Conservation (phyloP, 345 rosid genomes). For the Murraya koenigii region DNA sequence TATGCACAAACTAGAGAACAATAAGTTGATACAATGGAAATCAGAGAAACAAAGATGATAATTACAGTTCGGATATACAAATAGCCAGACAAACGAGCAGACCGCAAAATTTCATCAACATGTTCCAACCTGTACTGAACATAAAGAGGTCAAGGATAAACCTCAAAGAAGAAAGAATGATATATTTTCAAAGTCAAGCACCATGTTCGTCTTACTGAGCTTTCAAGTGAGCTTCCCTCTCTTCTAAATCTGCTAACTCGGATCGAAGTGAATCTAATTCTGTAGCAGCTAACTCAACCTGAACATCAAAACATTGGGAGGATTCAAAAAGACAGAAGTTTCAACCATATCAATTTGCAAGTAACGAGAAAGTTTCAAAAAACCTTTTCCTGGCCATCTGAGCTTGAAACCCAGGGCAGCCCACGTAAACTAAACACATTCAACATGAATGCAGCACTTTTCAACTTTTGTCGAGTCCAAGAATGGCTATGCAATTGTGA, state of each 20-base stretch:
- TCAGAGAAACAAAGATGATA: constrained; percentile 3
- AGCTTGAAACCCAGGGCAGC: constrained; percentile 66
- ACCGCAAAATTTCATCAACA: constrained; percentile 84
- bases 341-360: constrained; percentile 10
- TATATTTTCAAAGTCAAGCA: constrained; percentile 3
- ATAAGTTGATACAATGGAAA: constrained; percentile 12
- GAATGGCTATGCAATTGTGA: constrained; percentile 25
- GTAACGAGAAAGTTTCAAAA: constrained; percentile 2
- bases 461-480: constrained; percentile 47
- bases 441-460: constrained; percentile 66
- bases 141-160: neutral
- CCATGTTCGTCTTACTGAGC: constrained; percentile 65
- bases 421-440: constrained; percentile 69
- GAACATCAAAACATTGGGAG: constrained; percentile 14
- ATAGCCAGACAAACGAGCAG: constrained; percentile 86
- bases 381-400: constrained; percentile 78
- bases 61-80: constrained; percentile 76
- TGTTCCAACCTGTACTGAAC: constrained; percentile 69
- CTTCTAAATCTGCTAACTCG: constrained; percentile 79
- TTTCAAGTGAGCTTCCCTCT: constrained; percentile 81
- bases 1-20: constrained; percentile 7
- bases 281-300: constrained; percentile 69
- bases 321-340: constrained; percentile 9
- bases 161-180: neutral
- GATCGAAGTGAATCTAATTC: constrained; percentile 83